Percentiles rank a stretch among this genome's conserved stretches.
Conservation (phyloP, 1,284 basidiomycete species). For the Fomitopsis palustris region DNA sequence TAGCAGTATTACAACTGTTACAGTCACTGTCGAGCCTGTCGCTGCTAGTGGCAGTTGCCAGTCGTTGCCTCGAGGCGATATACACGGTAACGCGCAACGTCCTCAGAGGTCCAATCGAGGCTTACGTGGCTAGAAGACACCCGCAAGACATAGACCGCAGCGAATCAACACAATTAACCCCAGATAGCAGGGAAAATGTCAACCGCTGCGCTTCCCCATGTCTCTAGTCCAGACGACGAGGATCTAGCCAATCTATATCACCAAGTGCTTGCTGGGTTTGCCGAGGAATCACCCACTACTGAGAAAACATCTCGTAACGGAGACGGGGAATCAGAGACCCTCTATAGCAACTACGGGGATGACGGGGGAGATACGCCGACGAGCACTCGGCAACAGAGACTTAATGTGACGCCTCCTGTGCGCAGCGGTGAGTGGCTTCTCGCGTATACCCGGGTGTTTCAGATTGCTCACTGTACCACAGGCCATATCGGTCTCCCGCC, state of each 20-base stretch:
- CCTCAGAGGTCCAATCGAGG: background rate
- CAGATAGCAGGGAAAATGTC: constrained; percentile 17
- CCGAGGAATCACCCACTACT: constrained; percentile 40
- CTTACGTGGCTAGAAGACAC: background rate
- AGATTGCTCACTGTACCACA: constrained; percentile 12
- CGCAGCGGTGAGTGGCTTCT: constrained; percentile 21
- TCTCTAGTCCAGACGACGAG: constrained; percentile 52
- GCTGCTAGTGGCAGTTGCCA: background rate
- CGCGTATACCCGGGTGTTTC: constrained; percentile 8
- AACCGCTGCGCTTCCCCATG: constrained; percentile 20
- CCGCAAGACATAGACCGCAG: background rate
- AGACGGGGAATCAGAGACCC: constrained; percentile 27
- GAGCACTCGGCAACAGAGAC: constrained; percentile 21
- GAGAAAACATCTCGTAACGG: constrained; percentile 31
- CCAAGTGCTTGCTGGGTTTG: constrained; percentile 65
- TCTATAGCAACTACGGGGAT: constrained; percentile 27
- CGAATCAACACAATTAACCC: background rate
- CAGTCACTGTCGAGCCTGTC: background rate
- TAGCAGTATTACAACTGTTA: background rate
- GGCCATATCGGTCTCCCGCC: constrained; percentile 22
- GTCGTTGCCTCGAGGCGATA: constrained; percentile 1
- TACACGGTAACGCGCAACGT: background rate
- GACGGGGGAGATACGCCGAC: constrained; percentile 27
- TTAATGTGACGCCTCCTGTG: constrained; percentile 13
- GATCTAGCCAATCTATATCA: constrained; percentile 69